Evolutionary conservation across 1,139 yeast species (phyloP).

Genomic region (Candida albicans): DNA sequence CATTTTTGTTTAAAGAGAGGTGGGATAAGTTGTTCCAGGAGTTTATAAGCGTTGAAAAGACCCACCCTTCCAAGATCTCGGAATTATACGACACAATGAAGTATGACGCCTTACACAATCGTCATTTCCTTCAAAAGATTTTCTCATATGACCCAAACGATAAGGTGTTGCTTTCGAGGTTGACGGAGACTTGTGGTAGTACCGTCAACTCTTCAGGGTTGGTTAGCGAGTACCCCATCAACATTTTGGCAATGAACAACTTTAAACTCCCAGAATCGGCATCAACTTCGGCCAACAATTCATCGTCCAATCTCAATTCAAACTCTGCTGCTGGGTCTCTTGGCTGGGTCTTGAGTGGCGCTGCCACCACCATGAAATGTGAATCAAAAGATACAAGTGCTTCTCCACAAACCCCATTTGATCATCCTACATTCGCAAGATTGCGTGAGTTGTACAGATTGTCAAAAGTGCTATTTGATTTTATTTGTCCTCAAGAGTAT

Average conservation of each 20-base stretch:
- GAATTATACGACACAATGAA: slow-evolving; percentile 98
- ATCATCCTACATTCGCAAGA: slow-evolving; percentile 74
- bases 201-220: slow-evolving; percentile 61
- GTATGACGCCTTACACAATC: slow-evolving; percentile 93
- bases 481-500: slow-evolving; percentile 97
- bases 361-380: slow-evolving; percentile 18
- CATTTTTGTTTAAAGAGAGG: slow-evolving; percentile 83
- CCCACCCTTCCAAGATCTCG: slow-evolving; percentile 95
- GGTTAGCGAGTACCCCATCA: slow-evolving; percentile 79
- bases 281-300: slow-evolving; percentile 20
- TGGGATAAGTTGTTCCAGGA: slow-evolving; percentile 97
- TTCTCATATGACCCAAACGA: slow-evolving; percentile 70
- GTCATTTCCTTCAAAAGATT: slow-evolving; percentile 81
- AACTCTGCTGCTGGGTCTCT: slow-evolving; percentile 61
- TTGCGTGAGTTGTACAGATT: slow-evolving; percentile 85
- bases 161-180: slow-evolving; percentile 39
- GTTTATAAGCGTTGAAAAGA: slow-evolving; percentile 89
- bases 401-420: slow-evolving; percentile 59
- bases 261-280: slow-evolving; percentile 52
- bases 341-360: slow-evolving; percentile 72
- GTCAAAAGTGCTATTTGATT: slow-evolving; percentile 92
- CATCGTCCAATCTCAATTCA: slow-evolving; percentile 33
- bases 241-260: slow-evolving; percentile 72
- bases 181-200: slow-evolving; percentile 45
- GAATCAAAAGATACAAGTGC: slow-evolving; percentile 1